phyloP scores from a whole-genome alignment of 1,284 basidiomycete species.

The Heterobasidion parviporum region DNA sequence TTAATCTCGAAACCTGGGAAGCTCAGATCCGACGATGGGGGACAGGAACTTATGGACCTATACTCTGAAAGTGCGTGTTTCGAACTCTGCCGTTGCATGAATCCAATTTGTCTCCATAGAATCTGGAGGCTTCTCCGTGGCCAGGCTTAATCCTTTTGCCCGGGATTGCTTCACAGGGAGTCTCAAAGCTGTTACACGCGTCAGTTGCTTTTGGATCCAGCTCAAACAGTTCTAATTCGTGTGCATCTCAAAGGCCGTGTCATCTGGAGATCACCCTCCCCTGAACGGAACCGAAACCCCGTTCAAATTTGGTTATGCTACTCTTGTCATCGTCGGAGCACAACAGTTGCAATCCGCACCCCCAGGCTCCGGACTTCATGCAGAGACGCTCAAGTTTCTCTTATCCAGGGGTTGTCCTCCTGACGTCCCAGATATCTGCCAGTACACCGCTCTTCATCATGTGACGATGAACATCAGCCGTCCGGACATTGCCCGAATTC shows the following conservation, averaged over 20 bases:
- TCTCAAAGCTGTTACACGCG: background rate
- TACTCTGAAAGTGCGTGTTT: background rate
- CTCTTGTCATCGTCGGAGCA: constrained; percentile 34
- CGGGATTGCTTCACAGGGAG: background rate
- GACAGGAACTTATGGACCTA: background rate
- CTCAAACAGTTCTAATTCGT: background rate
- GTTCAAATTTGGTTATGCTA: constrained; percentile 37
- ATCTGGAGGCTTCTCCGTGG: background rate
- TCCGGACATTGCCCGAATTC: constrained; percentile 23
- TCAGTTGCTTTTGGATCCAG: background rate
- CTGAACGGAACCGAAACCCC: constrained; percentile 36
- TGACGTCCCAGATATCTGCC: constrained; percentile 37
- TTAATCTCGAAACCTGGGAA: background rate
- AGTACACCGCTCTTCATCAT: constrained; percentile 42
- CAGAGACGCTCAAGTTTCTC: constrained; percentile 27
- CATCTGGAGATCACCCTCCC: constrained; percentile 30
- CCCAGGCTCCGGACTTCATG: background rate
- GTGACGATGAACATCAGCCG: constrained; percentile 21
- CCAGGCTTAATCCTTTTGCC: background rate
- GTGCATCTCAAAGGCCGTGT: constrained; percentile 23
- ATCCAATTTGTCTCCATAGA: background rate
- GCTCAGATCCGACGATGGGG: background rate
- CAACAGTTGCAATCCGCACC: constrained; percentile 23
- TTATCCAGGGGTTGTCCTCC: constrained; percentile 32
- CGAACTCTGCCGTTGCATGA: background rate